Evolutionary conservation across 1,284 basidiomycete species (phyloP), one percentile per base, ranked within the genome.

Genomic region (Leccinum variabile): DNA sequence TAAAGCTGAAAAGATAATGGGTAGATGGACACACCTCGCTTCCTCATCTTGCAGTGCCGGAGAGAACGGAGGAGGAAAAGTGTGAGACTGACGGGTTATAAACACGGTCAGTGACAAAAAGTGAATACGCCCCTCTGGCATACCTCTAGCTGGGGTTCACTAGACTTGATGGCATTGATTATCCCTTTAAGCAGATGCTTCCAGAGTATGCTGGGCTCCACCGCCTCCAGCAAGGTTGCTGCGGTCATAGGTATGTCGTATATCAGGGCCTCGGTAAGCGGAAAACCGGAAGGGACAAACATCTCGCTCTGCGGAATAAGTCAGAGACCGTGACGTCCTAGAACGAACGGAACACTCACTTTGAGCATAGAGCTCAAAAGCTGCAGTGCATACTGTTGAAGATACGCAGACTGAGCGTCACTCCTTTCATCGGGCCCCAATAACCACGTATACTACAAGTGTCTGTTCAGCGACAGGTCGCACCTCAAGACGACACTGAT

Each of bases 401-500:
- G 81, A 76, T 92, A 93, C 4, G 77, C 81, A 9, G 89, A 79
- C 71, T 96, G 95, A 28, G 79, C 77, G 28, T 92, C 87, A 53
- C 84, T 84, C 62, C 86, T 83, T 63, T 98, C 95, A 46, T 89
- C 88, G 0, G 90, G 75, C 0, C 95, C 95, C 25, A 98, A 79
- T 1, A 99, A 79, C 97, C 97, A 99, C 0, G 90, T 89, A 77
- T 95, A 98, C 32, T 95, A 98, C 32, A 99, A 79, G 18, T 97
- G 85, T 59, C 97, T 86, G 75, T 95, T 98, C 56, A 99, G 82
- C 1, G 95, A 96, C 14, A 98, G 80, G 73, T 99, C 97, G 39
- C 95, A 85, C 60, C 96, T 86, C 54, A 99, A 83, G 7, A 98
- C 95, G 13, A 98, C 94, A 22, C 88, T 82, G 8, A 84, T 85